phyloP scores from a whole-genome alignment of 2,329 filamentous ascomycete species.

The Fusarium nelsonii region DNA sequence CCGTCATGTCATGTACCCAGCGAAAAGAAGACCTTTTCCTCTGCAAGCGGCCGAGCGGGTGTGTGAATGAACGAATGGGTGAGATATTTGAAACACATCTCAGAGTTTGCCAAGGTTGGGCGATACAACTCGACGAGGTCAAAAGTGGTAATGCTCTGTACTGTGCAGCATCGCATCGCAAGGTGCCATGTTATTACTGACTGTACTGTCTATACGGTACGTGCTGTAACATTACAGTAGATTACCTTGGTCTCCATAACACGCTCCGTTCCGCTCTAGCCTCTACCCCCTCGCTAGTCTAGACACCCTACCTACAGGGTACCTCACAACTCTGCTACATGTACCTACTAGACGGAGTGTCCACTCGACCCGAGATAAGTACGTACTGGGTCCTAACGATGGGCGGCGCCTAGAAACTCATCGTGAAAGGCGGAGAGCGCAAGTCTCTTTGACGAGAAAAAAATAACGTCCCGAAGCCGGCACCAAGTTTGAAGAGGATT shows the following conservation, averaged over 20 bases:
- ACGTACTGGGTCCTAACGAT: slow-evolving; percentile 27
- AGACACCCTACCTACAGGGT: background rate
- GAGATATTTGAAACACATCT: slow-evolving; percentile 7
- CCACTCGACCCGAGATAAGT: slow-evolving; percentile 36
- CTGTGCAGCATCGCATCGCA: background rate
- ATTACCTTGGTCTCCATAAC: slow-evolving; percentile 11
- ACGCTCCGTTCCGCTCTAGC: slow-evolving; percentile 34
- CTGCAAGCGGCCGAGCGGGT: background rate
- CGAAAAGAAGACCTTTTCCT: slow-evolving; percentile 2
- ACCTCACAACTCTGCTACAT: no score
- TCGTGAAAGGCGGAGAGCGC: slow-evolving; percentile 55
- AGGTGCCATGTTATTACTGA: background rate
- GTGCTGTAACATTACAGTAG: slow-evolving; percentile 3
- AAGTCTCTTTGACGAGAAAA: slow-evolving; percentile 38
- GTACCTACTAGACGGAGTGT: background rate
- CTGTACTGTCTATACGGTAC: background rate
- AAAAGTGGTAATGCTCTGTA: background rate
- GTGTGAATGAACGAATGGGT: slow-evolving; percentile 1
- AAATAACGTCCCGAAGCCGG: slow-evolving; percentile 41
- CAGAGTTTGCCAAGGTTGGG: background rate
- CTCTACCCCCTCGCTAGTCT: slow-evolving; percentile 36
- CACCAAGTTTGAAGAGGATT: slow-evolving; percentile 25
- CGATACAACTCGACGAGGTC: background rate
- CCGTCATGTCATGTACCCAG: slow-evolving; percentile 15
- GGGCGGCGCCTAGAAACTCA: slow-evolving; percentile 55